Conservation (phyloP, 306 rosid genomes). For the Carpinus fangiana region DNA sequence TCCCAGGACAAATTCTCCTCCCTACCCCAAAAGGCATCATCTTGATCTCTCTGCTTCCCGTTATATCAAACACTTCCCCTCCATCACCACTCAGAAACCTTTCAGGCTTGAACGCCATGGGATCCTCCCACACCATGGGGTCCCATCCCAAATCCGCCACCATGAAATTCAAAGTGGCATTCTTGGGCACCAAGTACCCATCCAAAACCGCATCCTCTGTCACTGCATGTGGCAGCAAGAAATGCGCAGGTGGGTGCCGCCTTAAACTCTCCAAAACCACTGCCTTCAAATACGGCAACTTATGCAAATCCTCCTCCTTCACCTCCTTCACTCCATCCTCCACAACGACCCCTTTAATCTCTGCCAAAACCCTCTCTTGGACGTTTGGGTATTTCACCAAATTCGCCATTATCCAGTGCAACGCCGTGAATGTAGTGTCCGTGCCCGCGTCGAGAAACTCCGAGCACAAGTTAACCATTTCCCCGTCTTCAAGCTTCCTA, state of each 20-base stretch:
- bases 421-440: not conserved
- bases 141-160: conserved; percentile 51
- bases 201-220: conserved; percentile 35
- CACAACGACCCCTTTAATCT: not conserved
- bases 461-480: not conserved
- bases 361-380: not conserved
- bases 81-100: conserved; percentile 32
- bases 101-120: conserved; percentile 44
- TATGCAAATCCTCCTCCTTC: not conserved
- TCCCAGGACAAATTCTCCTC: not conserved
- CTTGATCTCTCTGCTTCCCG: not conserved
- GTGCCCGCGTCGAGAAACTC: conserved; percentile 2
- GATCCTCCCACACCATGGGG: conserved; percentile 45
- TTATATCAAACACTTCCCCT: conserved; percentile 21
- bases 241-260: not conserved
- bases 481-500: not conserved
- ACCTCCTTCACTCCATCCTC: not conserved
- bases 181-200: conserved; percentile 39
- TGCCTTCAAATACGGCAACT: not conserved
- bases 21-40: conserved; percentile 10
- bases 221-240: conserved; percentile 5
- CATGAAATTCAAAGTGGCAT: conserved; percentile 40
- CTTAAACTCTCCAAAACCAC: not conserved
- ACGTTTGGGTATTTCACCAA: not conserved
- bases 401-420: conserved; percentile 14